Percentiles rank a stretch among this genome's conserved stretches.
Conservation (phyloP, 1,139 yeast genomes). For the Pichia sp. region DNA sequence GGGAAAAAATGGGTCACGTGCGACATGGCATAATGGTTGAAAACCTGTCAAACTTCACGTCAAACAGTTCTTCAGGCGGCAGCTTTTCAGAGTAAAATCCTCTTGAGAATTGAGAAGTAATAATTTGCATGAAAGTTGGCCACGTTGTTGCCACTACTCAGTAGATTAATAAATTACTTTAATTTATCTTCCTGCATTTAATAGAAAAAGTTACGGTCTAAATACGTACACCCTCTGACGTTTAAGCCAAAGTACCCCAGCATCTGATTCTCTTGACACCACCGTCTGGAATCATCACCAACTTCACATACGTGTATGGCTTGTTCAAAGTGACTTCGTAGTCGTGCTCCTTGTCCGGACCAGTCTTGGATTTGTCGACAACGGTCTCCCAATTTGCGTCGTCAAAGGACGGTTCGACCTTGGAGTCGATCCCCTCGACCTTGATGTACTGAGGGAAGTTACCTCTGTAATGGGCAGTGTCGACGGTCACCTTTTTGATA, state of each 20-base stretch:
- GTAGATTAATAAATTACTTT: too few species aligned
- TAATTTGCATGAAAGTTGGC: too few species aligned
- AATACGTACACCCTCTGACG: background rate
- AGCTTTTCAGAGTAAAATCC: too few species aligned
- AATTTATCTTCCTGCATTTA: too few species aligned
- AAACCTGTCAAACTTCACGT: too few species aligned
- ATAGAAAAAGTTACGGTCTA: too few species aligned
- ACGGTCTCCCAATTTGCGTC: conserved; percentile 55
- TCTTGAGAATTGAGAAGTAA: too few species aligned
- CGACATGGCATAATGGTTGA: too few species aligned
- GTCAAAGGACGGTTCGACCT: conserved; percentile 36
- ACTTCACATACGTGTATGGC: conserved; percentile 59
- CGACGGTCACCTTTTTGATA: conserved; percentile 61
- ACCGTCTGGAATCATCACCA: conserved; percentile 91
- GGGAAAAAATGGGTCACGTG: too few species aligned
- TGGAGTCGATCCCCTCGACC: conserved; percentile 51
- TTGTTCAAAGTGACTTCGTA: conserved; percentile 36
- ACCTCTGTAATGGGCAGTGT: conserved; percentile 91
- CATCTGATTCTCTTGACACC: conserved; percentile 89
- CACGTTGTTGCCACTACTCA: too few species aligned
- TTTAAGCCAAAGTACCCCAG: conserved; percentile 46
- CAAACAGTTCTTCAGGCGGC: too few species aligned
- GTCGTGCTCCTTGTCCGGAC: conserved; percentile 74
- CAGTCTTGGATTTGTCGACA: conserved; percentile 67
- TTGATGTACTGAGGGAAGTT: conserved; percentile 81